A percentile compares a stretch with the other conserved stretches of the same genome.
Evolutionary conservation across 1,284 basidiomycete species (phyloP).

Genomic region (Leucoagaricus sp.): DNA sequence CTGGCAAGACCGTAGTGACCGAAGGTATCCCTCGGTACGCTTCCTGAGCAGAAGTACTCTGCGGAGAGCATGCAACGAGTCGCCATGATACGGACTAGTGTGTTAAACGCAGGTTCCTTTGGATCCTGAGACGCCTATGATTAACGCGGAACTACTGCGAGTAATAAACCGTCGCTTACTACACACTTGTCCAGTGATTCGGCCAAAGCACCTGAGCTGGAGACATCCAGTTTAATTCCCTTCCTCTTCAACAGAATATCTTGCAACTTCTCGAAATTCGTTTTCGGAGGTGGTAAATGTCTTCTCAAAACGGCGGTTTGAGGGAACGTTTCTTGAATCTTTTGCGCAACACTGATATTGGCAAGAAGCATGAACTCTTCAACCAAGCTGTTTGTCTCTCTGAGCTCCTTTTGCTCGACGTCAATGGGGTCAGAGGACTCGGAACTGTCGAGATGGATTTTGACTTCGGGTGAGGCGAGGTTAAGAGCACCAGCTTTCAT

Average conservation of each 20-base stretch:
- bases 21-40: slow-evolving; percentile 90
- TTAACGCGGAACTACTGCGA: background rate
- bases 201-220: slow-evolving; percentile 91
- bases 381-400: slow-evolving; percentile 95
- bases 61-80: slow-evolving; percentile 98
- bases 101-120: slow-evolving; percentile 89
- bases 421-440: slow-evolving; percentile 96
- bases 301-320: slow-evolving; percentile 94
- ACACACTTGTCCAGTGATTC: slow-evolving; percentile 87
- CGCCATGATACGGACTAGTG: slow-evolving; percentile 98
- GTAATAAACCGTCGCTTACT: slow-evolving; percentile 45
- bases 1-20: slow-evolving; percentile 97
- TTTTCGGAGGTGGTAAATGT: slow-evolving; percentile 91
- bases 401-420: slow-evolving; percentile 93
- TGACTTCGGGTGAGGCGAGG: slow-evolving; percentile 97
- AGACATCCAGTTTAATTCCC: slow-evolving; percentile 87
- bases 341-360: slow-evolving; percentile 91
- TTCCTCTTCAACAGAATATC: slow-evolving; percentile 90
- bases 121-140: slow-evolving; percentile 57
- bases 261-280: slow-evolving; percentile 95
- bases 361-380: slow-evolving; percentile 99
- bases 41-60: slow-evolving; percentile 97
- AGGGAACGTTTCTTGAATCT: slow-evolving; percentile 94
- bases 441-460: slow-evolving; percentile 90
- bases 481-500: slow-evolving; percentile 97